A percentile compares a stretch with the other conserved stretches of the same genome.
These are phyloP conservation scores for Didymellaceae sp. DNA, from an alignment of 2,329 filamentous ascomycete species.

Conservation along the genomic window DNA sequence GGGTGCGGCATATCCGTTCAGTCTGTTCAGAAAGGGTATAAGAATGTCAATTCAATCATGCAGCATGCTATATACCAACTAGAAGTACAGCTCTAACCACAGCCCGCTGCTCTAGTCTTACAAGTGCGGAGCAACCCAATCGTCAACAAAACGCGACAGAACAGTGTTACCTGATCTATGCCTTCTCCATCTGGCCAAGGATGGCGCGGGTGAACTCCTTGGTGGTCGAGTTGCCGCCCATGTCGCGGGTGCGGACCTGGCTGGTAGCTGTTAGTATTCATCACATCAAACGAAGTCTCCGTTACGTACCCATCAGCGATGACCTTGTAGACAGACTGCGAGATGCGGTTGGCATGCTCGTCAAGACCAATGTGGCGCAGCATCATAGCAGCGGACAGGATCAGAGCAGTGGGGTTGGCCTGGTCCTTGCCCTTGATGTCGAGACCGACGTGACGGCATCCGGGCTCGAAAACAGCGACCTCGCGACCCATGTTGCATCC, in stretches of 20 bases:
- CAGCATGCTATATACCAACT: conserved; percentile 50
- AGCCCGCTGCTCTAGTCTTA: conserved; percentile 41
- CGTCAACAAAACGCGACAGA: conserved; percentile 30
- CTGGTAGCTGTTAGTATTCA: conserved; percentile 57
- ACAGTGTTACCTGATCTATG: conserved; percentile 31
- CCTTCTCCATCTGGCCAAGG: conserved; percentile 88
- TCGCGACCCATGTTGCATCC: conserved; percentile 99
- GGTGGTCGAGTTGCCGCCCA: conserved; percentile 89
- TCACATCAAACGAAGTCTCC: neutral
- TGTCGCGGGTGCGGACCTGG: conserved; percentile 88
- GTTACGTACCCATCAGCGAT: conserved; percentile 84
- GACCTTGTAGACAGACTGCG: conserved; percentile 80
- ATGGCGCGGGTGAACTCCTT: conserved; percentile 95
- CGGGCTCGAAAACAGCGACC: conserved; percentile 97
- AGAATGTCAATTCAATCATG: conserved; percentile 46
- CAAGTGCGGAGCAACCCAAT: conserved; percentile 37
- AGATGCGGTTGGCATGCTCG: conserved; percentile 98
- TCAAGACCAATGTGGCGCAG: conserved; percentile 96
- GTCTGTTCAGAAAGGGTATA: conserved; percentile 30
- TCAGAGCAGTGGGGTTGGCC: conserved; percentile 95
- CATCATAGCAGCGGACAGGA: conserved; percentile 96
- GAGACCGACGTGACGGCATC: conserved; percentile 97
- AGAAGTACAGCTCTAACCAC: conserved; percentile 51
- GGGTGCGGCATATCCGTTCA: conserved; percentile 28
- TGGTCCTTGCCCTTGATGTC: conserved; percentile 99